Conservation (phyloP, 352 stramenopile species). For the Pythium folliculosum region DNA sequence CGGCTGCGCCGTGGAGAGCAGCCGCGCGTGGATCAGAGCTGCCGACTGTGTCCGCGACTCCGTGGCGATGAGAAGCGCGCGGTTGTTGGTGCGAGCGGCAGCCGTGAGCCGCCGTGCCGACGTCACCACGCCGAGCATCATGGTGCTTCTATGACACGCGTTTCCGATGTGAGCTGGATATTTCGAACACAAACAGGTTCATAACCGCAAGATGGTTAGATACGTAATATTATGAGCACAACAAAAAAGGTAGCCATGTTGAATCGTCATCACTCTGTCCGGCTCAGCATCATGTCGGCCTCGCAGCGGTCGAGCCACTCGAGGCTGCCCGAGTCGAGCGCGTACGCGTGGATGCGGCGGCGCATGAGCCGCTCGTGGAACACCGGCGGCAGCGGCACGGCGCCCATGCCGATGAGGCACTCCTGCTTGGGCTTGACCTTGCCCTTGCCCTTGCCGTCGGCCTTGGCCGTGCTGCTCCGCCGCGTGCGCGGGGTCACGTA, state of each 20-base stretch:
- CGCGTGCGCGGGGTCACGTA: constrained; percentile 40
- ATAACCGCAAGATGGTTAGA: constrained; percentile 4
- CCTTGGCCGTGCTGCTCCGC: constrained; percentile 17
- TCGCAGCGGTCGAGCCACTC: constrained; percentile 30
- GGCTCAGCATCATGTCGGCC: constrained; percentile 14
- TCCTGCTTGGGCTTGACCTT: constrained; percentile 17
- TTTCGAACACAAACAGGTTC: constrained; percentile 17
- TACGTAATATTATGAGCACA: constrained; percentile 12
- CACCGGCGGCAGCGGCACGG: constrained; percentile 7
- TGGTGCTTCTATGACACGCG: background rate
- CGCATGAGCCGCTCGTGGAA: constrained; percentile 33
- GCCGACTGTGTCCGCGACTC: background rate
- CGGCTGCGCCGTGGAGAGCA: background rate
- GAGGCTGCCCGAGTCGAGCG: constrained; percentile 29
- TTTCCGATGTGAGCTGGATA: too few relatives aligned
- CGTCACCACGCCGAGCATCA: constrained; percentile 1
- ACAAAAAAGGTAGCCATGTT: background rate
- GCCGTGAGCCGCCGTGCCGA: constrained; percentile 3
- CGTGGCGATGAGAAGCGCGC: background rate
- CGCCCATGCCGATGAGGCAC: constrained; percentile 23
- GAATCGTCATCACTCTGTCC: constrained; percentile 22
- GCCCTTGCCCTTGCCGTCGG: constrained; percentile 13
- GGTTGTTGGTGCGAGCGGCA: constrained; percentile 1
- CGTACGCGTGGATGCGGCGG: constrained; percentile 31
- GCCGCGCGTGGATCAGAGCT: background rate